A percentile compares a stretch with the other conserved stretches of the same genome.
phyloP scores from a whole-genome alignment of 352 stramenopile genomes.

The Thalassiosira delicatula region DNA sequence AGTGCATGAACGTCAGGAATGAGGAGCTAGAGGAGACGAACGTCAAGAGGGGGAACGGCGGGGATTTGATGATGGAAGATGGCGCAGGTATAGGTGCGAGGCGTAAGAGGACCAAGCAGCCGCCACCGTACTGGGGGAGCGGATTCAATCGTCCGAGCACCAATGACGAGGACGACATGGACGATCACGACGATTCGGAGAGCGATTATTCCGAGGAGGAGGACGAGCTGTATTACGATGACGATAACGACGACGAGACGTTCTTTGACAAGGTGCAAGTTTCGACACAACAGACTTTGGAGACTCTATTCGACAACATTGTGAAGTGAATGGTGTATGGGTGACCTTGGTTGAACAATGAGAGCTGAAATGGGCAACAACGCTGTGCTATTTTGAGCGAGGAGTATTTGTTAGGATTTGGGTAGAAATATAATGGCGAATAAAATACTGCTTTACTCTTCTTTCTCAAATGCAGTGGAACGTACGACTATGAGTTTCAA shows the following conservation, averaged over 20 bases:
- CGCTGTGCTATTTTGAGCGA: too few species aligned
- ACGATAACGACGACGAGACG: constrained; percentile 60
- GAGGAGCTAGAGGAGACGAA: constrained; percentile 15
- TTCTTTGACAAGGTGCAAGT: constrained; percentile 57
- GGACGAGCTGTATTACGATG: constrained; percentile 50
- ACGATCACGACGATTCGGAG: constrained; percentile 32
- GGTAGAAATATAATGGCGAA: too few species aligned
- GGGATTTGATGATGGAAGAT: neutral
- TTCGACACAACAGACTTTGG: constrained; percentile 52
- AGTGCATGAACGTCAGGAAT: constrained; percentile 47
- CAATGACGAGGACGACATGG: constrained; percentile 18
- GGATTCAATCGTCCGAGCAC: constrained; percentile 43
- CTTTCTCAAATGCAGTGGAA: too few species aligned
- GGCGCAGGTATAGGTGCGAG: too few species aligned
- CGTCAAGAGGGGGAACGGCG: constrained; percentile 3
- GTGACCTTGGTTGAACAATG: too few species aligned
- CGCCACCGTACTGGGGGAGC: constrained; percentile 50
- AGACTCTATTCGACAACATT: constrained; percentile 58
- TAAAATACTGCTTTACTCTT: too few species aligned
- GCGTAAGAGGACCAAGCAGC: constrained; percentile 21
- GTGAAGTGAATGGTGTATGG: too few species aligned
- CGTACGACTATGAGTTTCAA: too few species aligned
- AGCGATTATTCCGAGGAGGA: constrained; percentile 45
- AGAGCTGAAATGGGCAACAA: too few species aligned
- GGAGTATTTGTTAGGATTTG: too few species aligned